Evolutionary conservation across 2,329 filamentous ascomycete species (phyloP).

Genomic region (Claviceps cyperi): DNA sequence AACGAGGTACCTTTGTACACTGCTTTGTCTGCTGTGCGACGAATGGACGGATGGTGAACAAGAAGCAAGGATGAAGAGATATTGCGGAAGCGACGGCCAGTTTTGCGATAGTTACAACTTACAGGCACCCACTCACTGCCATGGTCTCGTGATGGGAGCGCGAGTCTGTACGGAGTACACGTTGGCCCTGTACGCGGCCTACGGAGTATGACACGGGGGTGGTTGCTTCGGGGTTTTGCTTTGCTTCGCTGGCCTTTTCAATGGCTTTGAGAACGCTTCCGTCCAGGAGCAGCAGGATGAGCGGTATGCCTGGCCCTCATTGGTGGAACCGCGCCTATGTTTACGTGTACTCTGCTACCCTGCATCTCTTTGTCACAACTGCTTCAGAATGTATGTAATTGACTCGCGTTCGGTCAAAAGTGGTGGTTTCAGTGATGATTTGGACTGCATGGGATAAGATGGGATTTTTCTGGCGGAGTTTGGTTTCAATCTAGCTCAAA

Average conservation of each 20-base stretch:
- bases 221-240: no score
- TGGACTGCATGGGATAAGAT: no score
- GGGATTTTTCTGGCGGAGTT: no score
- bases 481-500: no score
- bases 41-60: not conserved
- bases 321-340: not conserved
- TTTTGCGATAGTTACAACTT: not conserved
- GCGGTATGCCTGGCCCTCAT: not conserved
- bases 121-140: not conserved
- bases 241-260: conserved; percentile 9
- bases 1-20: not conserved
- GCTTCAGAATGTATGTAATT: no score
- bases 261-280: not conserved
- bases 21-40: not conserved
- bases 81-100: not conserved
- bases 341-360: no score
- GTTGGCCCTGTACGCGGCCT: not conserved
- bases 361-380: no score
- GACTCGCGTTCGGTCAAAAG: no score
- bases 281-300: not conserved
- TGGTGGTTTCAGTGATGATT: no score
- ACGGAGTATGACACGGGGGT: no score
- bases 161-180: not conserved
- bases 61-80: not conserved
- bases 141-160: not conserved